phyloP scores from a whole-genome alignment of 768 basidiomycete species.

The Boletus tylopilopsis region DNA sequence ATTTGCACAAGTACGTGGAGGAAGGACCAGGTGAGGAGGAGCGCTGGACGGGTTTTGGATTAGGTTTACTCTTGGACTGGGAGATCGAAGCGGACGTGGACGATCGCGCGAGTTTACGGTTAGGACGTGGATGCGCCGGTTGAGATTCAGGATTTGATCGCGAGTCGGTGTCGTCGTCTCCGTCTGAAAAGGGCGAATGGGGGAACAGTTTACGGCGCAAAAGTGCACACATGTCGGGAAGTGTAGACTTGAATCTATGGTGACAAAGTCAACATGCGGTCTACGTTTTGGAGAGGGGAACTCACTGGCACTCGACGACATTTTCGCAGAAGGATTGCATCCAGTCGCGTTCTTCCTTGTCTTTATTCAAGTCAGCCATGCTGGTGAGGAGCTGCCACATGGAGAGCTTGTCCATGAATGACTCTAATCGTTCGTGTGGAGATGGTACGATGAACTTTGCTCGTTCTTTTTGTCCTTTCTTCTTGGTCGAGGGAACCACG shows the following conservation, averaged over 20 bases:
- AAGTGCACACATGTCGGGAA: conserved; percentile 53
- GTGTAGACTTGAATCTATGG: conserved; percentile 49
- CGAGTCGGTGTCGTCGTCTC: conserved; percentile 21
- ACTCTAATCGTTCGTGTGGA: conserved; percentile 56
- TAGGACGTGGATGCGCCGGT: conserved; percentile 1
- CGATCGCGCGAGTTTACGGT: conserved; percentile 12
- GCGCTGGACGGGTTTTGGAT: conserved; percentile 18
- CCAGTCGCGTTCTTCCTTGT: conserved; percentile 55
- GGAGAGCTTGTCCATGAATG: conserved; percentile 75
- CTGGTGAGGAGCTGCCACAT: conserved; percentile 63
- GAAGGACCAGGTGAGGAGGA: too few species aligned
- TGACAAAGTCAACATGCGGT: background rate
- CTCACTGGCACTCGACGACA: conserved; percentile 62
- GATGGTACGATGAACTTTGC: conserved; percentile 22
- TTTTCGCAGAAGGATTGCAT: conserved; percentile 68
- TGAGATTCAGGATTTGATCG: conserved; percentile 13
- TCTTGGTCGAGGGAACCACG: conserved; percentile 30
- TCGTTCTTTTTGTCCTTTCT: conserved; percentile 23
- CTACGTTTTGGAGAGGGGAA: background rate
- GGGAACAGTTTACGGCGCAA: conserved; percentile 68
- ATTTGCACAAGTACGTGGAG: too few species aligned
- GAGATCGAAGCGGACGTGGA: conserved; percentile 7
- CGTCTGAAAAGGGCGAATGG: conserved; percentile 55
- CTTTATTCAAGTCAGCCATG: conserved; percentile 35
- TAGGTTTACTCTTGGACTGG: conserved; percentile 8